Evolutionary conservation across 192 early-diverging fungal species (phyloP).

Genomic region (Backusella tarrabulga): DNA sequence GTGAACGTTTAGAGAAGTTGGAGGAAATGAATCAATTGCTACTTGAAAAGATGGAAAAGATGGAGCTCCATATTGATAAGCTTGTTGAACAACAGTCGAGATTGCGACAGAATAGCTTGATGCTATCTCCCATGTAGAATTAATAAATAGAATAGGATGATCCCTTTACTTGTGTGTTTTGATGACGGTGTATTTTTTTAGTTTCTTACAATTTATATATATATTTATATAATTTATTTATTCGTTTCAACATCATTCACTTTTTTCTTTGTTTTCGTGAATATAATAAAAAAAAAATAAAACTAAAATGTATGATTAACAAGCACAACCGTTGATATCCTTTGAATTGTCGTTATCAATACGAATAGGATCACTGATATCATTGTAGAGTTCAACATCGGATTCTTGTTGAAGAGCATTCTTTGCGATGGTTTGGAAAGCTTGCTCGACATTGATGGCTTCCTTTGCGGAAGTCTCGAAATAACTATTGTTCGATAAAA

Average conservation of each 20-base stretch:
- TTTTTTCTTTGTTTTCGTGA: neutral
- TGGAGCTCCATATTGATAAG: constrained; percentile 16
- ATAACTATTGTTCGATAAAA: constrained; percentile 49
- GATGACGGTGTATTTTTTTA: neutral
- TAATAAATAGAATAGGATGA: neutral
- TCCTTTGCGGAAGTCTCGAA: constrained; percentile 99
- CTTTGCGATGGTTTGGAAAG: constrained; percentile 95
- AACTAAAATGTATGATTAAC: constrained; percentile 40
- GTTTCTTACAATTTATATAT: neutral
- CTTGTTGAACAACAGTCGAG: constrained; percentile 2
- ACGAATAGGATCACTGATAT: constrained; percentile 89
- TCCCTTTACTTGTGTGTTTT: neutral
- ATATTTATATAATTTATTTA: neutral
- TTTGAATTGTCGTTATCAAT: constrained; percentile 76
- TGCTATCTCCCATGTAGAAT: constrained; percentile 19
- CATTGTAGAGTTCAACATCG: constrained; percentile 79
- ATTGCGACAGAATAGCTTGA: constrained; percentile 17
- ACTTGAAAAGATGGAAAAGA: constrained; percentile 12
- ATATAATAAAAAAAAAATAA: neutral
- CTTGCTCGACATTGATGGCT: constrained; percentile 96
- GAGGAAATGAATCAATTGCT: constrained; percentile 21
- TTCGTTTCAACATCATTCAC: too few relatives aligned
- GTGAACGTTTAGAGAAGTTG: constrained; percentile 17
- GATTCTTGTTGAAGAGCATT: constrained; percentile 94
- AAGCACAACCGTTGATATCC: constrained; percentile 61